These are phyloP conservation scores for Ophiostoma himal-ulmi DNA, from an alignment of 2,329 filamentous ascomycete genomes.

Conservation along the genomic window DNA sequence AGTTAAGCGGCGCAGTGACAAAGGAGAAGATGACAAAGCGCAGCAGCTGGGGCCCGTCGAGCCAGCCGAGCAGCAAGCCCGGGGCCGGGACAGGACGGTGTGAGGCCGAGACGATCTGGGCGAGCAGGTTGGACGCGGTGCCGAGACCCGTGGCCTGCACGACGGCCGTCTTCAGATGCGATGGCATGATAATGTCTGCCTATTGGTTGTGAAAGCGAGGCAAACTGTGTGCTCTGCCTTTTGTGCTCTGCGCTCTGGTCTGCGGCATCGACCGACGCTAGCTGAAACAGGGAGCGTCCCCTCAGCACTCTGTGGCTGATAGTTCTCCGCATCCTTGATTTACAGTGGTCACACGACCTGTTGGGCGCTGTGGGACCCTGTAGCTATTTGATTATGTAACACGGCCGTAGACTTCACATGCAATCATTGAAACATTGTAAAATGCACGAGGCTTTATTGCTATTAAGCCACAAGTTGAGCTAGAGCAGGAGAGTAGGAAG, in stretches of 20 bases:
- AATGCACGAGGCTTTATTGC: no score
- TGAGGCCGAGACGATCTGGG: conserved; percentile 49
- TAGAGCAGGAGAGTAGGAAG: no score
- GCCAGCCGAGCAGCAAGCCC: conserved; percentile 31
- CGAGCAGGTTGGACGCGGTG: conserved; percentile 49
- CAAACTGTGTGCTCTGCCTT: background rate
- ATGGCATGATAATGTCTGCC: conserved; percentile 35
- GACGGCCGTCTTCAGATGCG: conserved; percentile 48
- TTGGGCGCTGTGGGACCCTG: conserved; percentile 3
- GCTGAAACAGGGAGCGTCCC: conserved; percentile 9
- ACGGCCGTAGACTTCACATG: background rate
- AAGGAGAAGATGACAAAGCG: conserved; percentile 51
- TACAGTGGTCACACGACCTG: conserved; percentile 2
- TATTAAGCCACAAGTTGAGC: no score
- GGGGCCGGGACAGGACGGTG: conserved; percentile 26
- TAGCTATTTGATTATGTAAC: background rate
- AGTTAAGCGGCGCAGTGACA: conserved; percentile 51
- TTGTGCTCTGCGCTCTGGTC: background rate
- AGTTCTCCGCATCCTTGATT: conserved; percentile 1
- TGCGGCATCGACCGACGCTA: conserved; percentile 5
- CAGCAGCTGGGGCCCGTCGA: conserved; percentile 45
- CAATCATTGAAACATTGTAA: no score
- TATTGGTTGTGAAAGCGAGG: no score
- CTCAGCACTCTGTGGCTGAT: background rate
- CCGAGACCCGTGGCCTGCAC: conserved; percentile 49